phyloP scores from a whole-genome alignment of 768 basidiomycete genomes.

The Psilocybe sp. region DNA sequence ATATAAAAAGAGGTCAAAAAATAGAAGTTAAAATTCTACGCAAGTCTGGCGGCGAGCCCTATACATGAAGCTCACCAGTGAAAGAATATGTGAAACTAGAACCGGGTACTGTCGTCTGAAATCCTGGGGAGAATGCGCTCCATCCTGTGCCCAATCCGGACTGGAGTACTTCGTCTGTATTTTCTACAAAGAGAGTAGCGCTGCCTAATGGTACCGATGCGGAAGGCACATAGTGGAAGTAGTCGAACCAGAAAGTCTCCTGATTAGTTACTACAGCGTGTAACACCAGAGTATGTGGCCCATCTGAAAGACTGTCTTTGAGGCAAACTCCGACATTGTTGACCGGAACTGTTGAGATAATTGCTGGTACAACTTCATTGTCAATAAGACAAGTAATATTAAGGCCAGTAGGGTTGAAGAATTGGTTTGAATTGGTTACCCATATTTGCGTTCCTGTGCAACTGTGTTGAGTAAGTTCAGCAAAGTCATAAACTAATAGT shows the following conservation, averaged over 20 bases:
- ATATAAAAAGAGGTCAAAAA: background rate
- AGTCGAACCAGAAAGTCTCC: conserved; percentile 3
- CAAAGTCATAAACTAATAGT: too few species aligned
- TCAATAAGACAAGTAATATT: background rate
- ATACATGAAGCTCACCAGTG: background rate
- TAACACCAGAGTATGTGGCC: background rate
- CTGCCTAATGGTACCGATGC: background rate
- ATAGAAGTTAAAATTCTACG: too few species aligned
- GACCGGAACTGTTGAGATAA: background rate
- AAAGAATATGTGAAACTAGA: conserved; percentile 1
- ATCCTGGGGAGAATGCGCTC: background rate
- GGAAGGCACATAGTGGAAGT: conserved; percentile 2
- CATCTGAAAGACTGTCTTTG: background rate
- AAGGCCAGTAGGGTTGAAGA: background rate
- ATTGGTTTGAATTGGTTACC: background rate
- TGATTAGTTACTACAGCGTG: background rate
- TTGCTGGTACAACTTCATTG: background rate
- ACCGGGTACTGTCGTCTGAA: background rate
- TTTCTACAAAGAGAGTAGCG: background rate
- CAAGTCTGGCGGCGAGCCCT: too few species aligned
- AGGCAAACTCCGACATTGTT: conserved; percentile 3
- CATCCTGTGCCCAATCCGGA: background rate
- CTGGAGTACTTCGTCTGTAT: background rate
- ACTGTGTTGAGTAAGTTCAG: too few species aligned
- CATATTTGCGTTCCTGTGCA: background rate